Base-by-base conservation (phyloP, 2,329 filamentous ascomycete genomes). In the Tricladium varicosporioides region DNA sequence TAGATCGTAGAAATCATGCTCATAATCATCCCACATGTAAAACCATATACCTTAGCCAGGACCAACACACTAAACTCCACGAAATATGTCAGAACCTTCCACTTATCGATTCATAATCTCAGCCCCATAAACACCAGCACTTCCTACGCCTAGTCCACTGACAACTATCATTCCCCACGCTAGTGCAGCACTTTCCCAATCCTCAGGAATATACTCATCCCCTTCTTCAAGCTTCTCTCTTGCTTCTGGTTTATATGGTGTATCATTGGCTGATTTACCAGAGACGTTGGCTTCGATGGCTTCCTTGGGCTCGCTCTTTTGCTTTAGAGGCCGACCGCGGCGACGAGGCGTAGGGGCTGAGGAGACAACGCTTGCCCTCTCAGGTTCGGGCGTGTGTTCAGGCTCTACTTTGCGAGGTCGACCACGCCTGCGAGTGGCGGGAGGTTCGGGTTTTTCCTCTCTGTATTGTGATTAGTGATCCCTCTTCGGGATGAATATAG, bases 161-260 rank as follows among this genome's bases (percentile, higher is more conserved):
- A 42, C 16, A 2, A 31, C 15, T 4, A 56, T 45, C 43, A 19
- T 36, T 16, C 53, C 53, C 53, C 53, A 56, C 33, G 53, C 48
- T 14, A 56, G 33, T 5, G 53, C 53, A 10, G 48, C 51, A n/a
- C 16, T 22, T 19, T 49, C 45, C 53, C 40, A 60, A 47, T 48
- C 52, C 19, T 36, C 65, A 10, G 74, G 76, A 10, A 70, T 65
- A 8, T 71, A 54, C 31, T 72, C 64, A 58, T 80, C 78, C 0
- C 76, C 77, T 62, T 78, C 72, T 1, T 67, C 58, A 1, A 57
- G 1, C 9, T 66, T 63, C 11, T 61, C 64, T 14, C 62, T 65
- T 47, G 73, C 74, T 5, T 65, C 65, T 4, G 73, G 67, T 5
- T 51, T 18, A 51, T 65, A 70, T 2, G 76, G 72, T 51, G 74